A percentile compares a stretch with the other conserved stretches of the same genome.
phyloP scores from a whole-genome alignment of 768 basidiomycete genomes.

The Amanita fuliginea region DNA sequence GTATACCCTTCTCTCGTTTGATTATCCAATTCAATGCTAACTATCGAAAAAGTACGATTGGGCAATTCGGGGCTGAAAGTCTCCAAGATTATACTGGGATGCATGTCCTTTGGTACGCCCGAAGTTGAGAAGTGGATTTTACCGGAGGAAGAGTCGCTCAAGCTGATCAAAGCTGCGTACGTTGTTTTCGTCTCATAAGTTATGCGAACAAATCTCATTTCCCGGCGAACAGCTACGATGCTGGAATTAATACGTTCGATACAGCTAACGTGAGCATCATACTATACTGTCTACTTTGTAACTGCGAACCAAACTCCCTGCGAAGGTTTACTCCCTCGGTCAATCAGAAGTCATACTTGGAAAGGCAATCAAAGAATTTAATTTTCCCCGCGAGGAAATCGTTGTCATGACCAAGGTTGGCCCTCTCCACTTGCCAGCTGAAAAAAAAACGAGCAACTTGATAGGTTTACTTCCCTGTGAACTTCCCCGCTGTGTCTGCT shows the following conservation, averaged over 20 bases:
- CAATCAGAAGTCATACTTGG: neutral
- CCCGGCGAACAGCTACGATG: neutral
- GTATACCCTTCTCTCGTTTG: too few species aligned
- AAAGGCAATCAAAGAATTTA: neutral
- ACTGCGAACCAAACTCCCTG: too few species aligned
- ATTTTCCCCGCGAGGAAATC: neutral
- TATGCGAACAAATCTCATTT: neutral
- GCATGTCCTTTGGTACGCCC: neutral
- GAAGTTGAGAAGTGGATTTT: neutral
- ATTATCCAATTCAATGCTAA: neutral
- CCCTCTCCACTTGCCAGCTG: neutral
- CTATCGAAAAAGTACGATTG: neutral
- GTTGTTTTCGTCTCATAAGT: too few species aligned
- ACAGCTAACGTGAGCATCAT: too few species aligned
- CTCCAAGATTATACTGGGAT: neutral
- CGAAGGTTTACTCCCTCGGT: neutral
- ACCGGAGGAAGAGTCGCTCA: neutral
- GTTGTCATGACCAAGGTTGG: neutral
- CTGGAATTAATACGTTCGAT: too few species aligned
- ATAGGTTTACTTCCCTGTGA: neutral
- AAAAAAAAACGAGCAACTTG: neutral
- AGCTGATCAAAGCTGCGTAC: neutral
- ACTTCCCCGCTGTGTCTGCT: neutral
- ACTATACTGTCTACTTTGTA: neutral
- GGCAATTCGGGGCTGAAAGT: neutral